These are phyloP conservation scores for Scheffersomyces segobiensis DNA, from an alignment of 1,139 yeast genomes.

Conservation along the genomic window DNA sequence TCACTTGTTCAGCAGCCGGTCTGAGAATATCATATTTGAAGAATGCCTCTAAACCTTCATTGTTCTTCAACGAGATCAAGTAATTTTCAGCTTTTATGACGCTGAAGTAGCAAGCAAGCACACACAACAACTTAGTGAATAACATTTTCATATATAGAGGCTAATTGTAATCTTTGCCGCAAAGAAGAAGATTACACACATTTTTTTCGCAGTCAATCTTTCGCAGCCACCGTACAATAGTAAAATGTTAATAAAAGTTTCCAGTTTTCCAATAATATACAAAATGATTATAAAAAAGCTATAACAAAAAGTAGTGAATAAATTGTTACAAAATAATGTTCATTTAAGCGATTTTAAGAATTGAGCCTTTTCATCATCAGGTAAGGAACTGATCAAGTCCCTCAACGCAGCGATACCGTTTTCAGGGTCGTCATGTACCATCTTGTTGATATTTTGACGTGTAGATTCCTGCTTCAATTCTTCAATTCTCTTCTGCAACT, in stretches of 20 bases:
- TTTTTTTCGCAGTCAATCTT: not conserved
- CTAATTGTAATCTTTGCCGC: not conserved
- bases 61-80: constrained; percentile 13
- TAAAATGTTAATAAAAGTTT: not conserved
- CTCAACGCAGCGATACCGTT: constrained; percentile 58
- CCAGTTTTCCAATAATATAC: not conserved
- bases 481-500: constrained; percentile 60
- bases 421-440: constrained; percentile 58
- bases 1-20: constrained; percentile 35
- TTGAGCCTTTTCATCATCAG: constrained; percentile 61
- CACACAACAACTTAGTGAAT: not conserved
- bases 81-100: constrained; percentile 1
- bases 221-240: not conserved
- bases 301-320: not conserved
- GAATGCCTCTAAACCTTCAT: constrained; percentile 36
- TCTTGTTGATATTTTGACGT: constrained; percentile 59
- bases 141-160: not conserved
- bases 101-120: not conserved
- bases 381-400: constrained; percentile 59
- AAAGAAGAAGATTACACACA: not conserved
- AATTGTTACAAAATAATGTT: not conserved
- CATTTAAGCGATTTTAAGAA: constrained; percentile 35
- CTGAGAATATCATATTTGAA: constrained; percentile 35
- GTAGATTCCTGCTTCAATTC: constrained; percentile 65
- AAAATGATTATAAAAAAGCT: not conserved